Conservation (phyloP, 108 stramenopile species). For the Cyclotella atomus region DNA sequence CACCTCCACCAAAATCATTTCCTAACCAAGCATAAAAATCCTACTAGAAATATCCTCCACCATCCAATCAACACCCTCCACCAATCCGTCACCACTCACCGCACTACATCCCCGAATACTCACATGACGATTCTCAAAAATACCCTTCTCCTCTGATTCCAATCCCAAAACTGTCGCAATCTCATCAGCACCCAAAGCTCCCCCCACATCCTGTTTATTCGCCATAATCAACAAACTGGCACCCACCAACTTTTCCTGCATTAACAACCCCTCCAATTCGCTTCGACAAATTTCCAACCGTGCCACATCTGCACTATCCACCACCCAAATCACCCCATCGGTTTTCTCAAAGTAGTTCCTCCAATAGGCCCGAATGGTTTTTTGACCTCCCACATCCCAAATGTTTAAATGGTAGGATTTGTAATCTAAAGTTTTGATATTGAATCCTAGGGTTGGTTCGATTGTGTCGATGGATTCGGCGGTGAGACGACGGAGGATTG, state of each 20-base stretch:
- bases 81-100: slow-evolving; percentile 93
- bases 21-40: slow-evolving; percentile 89
- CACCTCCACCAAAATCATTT: neutral
- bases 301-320: slow-evolving; percentile 89
- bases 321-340: slow-evolving; percentile 99
- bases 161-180: slow-evolving; percentile 86
- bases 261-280: slow-evolving; percentile 86
- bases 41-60: slow-evolving; percentile 92
- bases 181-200: slow-evolving; percentile 79
- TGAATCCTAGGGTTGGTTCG: slow-evolving; percentile 97
- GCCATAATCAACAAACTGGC: slow-evolving; percentile 96
- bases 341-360: slow-evolving; percentile 99
- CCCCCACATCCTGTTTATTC: slow-evolving; percentile 97
- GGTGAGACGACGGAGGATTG: slow-evolving; percentile 91
- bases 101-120: slow-evolving; percentile 91
- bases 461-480: slow-evolving; percentile 94
- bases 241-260: slow-evolving; percentile 97
- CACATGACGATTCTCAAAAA: slow-evolving; percentile 88
- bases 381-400: slow-evolving; percentile 99
- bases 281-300: slow-evolving; percentile 85
- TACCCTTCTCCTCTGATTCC: slow-evolving; percentile 33
- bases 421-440: slow-evolving; percentile 96
- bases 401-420: slow-evolving; percentile 74
- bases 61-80: slow-evolving; percentile 96
- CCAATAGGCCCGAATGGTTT: slow-evolving; percentile 99